phyloP scores from a whole-genome alignment of 176 grass and related monocot genomes.

The Thalia dealbata region DNA sequence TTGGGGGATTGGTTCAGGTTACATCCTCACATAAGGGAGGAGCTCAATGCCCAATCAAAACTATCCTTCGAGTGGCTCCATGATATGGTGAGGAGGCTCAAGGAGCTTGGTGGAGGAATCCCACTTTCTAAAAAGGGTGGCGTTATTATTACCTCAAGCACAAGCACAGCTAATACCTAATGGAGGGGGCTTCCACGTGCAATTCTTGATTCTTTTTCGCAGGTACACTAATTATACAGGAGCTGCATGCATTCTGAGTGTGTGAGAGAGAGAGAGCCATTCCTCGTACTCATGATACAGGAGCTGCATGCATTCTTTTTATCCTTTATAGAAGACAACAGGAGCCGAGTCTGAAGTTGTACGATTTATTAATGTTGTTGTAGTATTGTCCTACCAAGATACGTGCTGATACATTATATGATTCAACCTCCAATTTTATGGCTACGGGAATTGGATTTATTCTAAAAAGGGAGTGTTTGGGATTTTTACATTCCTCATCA shows the following conservation, averaged over 20 bases:
- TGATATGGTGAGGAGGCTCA: slow-evolving; percentile 81
- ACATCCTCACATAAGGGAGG: slow-evolving; percentile 79
- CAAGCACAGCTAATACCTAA: no score
- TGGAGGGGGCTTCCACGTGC: slow-evolving; percentile 18
- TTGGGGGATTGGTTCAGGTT: slow-evolving; percentile 77
- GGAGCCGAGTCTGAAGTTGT: no score
- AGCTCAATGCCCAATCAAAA: slow-evolving; percentile 64
- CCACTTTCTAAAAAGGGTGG: slow-evolving; percentile 43
- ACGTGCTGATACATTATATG: not conserved
- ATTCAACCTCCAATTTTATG: not conserved
- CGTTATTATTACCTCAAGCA: not conserved
- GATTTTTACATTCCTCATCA: no score
- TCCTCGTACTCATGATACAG: not conserved
- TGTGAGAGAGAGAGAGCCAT: not conserved
- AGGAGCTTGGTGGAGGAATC: slow-evolving; percentile 46
- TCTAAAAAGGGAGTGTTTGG: not conserved
- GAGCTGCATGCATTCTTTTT: not conserved
- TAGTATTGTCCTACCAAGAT: not conserved
- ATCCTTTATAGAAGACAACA: no score
- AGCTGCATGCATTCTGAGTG: not conserved
- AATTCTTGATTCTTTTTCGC: slow-evolving; percentile 20
- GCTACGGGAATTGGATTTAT: no score
- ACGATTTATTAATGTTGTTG: no score
- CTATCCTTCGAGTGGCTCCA: slow-evolving; percentile 77
- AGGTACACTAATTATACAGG: not conserved